phyloP scores from a whole-genome alignment of 1,139 yeast genomes.

The Pichia sp. region DNA sequence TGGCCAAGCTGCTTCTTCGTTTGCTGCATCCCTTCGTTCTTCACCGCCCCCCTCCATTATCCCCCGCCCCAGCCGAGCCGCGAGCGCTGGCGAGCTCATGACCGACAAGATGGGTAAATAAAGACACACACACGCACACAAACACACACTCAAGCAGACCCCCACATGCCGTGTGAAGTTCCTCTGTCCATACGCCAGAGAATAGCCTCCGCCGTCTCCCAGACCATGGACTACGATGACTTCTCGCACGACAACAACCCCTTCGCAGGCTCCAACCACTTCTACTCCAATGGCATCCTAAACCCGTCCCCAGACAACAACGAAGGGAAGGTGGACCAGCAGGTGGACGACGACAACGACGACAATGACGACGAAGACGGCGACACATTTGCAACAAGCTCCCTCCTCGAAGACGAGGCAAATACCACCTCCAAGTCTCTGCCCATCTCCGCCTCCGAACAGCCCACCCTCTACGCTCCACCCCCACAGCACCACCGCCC shows the following conservation, averaged over 20 bases:
- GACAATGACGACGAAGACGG: background rate
- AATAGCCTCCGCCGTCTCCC: background rate
- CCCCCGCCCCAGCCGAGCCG: background rate
- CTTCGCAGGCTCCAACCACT: conserved; percentile 41
- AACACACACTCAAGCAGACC: too few species aligned
- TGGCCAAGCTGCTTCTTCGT: background rate
- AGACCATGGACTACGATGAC: conserved; percentile 35
- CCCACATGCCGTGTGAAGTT: background rate
- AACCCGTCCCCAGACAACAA: background rate
- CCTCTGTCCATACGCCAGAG: background rate
- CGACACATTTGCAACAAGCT: background rate
- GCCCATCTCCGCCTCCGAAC: conserved; percentile 12
- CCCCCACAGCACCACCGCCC: conserved; percentile 3
- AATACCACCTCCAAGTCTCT: conserved; percentile 2
- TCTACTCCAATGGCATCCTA: conserved; percentile 37
- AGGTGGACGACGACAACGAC: background rate
- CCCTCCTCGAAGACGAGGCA: background rate
- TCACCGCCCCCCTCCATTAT: background rate
- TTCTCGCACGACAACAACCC: conserved; percentile 40
- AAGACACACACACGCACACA: too few species aligned
- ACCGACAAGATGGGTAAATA: too few species aligned
- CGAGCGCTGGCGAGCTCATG: background rate
- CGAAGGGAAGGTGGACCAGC: background rate
- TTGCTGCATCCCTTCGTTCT: background rate
- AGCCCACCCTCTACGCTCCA: conserved; percentile 19